phyloP scores from a whole-genome alignment of 1,284 basidiomycete genomes.

The Xerocomus nothofagi region DNA sequence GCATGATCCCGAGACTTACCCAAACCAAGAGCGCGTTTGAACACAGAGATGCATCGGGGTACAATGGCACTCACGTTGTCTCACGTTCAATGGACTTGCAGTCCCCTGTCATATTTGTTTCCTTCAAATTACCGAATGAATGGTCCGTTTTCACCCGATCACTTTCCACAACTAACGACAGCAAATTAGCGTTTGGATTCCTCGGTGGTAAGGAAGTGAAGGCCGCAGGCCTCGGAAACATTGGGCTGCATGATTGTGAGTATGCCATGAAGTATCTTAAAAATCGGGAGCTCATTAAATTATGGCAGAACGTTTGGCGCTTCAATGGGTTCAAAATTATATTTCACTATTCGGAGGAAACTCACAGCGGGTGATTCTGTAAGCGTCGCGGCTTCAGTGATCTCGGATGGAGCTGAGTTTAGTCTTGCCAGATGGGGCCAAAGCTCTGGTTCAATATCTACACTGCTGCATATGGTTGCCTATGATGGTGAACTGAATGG shows the following conservation, averaged over 20 bases:
- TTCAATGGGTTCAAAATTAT: no score
- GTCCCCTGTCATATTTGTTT: constrained; percentile 32
- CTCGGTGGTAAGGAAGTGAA: constrained; percentile 5
- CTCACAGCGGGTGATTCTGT: no score
- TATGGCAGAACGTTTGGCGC: no score
- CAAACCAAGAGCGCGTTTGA: constrained; percentile 3
- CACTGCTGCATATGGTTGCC: constrained; percentile 51
- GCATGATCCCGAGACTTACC: background rate
- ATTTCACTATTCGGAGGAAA: no score
- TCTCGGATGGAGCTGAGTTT: no score
- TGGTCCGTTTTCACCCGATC: constrained; percentile 6
- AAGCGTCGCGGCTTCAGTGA: no score
- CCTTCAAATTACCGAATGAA: constrained; percentile 38
- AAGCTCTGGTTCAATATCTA: constrained; percentile 56
- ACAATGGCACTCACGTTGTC: constrained; percentile 27
- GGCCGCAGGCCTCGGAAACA: no score
- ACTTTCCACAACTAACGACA: background rate
- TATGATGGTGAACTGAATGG: constrained; percentile 50
- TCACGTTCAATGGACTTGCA: constrained; percentile 23
- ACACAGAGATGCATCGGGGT: constrained; percentile 19
- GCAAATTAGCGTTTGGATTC: constrained; percentile 24
- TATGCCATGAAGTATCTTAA: no score
- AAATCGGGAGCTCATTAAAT: no score
- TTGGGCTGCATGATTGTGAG: no score
- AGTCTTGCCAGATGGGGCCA: constrained; percentile 50